Percentiles rank a stretch among this genome's conserved stretches.
These are phyloP conservation scores for Aspergillus piperis DNA, from an alignment of 2,329 filamentous ascomycete genomes.

Conservation along the genomic window DNA sequence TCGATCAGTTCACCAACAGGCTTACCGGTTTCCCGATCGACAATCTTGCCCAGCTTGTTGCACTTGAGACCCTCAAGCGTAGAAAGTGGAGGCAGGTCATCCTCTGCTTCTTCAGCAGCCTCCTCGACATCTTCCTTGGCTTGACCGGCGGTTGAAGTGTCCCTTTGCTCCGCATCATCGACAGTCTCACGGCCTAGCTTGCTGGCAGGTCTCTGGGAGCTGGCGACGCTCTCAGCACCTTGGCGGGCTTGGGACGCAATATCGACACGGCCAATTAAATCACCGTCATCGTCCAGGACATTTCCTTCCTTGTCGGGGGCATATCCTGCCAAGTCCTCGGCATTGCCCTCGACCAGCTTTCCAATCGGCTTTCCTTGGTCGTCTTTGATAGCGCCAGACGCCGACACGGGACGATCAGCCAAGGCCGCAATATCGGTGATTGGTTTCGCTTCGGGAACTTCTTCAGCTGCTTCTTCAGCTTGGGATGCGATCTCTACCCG, in stretches of 20 bases:
- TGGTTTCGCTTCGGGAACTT: neutral
- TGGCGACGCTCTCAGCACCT: constrained; percentile 34
- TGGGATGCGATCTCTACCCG: constrained; percentile 38
- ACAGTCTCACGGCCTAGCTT: constrained; percentile 44
- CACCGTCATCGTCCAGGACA: constrained; percentile 35
- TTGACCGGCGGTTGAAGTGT: constrained; percentile 46
- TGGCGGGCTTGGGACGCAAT: constrained; percentile 37
- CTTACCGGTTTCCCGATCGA: constrained; percentile 46
- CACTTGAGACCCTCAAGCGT: constrained; percentile 44
- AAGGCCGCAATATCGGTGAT: constrained; percentile 33
- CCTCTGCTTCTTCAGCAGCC: constrained; percentile 31
- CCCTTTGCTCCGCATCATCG: constrained; percentile 54
- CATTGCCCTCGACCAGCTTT: constrained; percentile 42
- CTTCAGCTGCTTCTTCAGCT: constrained; percentile 35
- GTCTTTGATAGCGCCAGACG: constrained; percentile 57
- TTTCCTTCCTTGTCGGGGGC: constrained; percentile 41
- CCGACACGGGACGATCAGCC: constrained; percentile 48
- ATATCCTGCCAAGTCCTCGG: constrained; percentile 43
- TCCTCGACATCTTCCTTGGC: constrained; percentile 41
- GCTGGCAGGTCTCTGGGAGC: constrained; percentile 22
- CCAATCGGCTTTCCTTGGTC: constrained; percentile 42
- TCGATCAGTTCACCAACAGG: constrained; percentile 60
- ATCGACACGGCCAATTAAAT: constrained; percentile 44
- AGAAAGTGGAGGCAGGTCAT: constrained; percentile 35
- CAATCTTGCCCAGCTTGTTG: constrained; percentile 48